Evolutionary conservation across 495 filamentous ascomycete genomes (phyloP), one percentile per base, ranked within the genome.

Genomic region (Aspergillus campestris): DNA sequence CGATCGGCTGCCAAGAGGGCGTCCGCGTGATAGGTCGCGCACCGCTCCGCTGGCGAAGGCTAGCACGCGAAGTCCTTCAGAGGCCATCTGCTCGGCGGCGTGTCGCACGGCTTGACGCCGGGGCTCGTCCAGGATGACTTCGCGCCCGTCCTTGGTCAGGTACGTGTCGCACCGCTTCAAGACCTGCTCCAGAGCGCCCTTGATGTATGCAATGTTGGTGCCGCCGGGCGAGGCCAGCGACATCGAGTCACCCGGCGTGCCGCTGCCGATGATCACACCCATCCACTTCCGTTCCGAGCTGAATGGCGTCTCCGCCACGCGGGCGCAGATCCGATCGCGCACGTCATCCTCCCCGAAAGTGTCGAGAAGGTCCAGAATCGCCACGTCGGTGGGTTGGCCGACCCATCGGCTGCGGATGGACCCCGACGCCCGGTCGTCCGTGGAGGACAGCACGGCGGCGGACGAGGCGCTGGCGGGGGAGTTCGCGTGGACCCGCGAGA

Each of bases 221-320:
- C 75, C 74, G 14, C 67, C 64, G 15, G 18, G 18, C 18, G 18
- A 24, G 18, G 48, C 50, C 9, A 37, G 35, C n/a, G 53, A 36
- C 1, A 51, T 28, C 11, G 52, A 55, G 18, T 69, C 68, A 42
- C 57, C 61, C 30, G 71, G 61, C 44, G 64, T 58, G 44, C 66
- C 67, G 3, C 70, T 73, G 29, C 82, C 81, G 51, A 95, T 88
- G 2, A 86, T 80, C 10, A 95, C 89, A 31, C 92, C 92, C 92
- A 97, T 99, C 91, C 92, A 99, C 65, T 96, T 99, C 38, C 89
- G 79, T 55, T 96, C 90, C 1, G 92, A 97, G 57, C 89, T 95
- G 59, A 99, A 99, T 0, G 92, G 90, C 1, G 86, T 89, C 58
- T 97, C 92, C 15, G 79, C 78, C 12, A 82, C 77, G 31, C 89